Conservation (phyloP, 352 stramenopile genomes). For the Globisporangium canariense region DNA sequence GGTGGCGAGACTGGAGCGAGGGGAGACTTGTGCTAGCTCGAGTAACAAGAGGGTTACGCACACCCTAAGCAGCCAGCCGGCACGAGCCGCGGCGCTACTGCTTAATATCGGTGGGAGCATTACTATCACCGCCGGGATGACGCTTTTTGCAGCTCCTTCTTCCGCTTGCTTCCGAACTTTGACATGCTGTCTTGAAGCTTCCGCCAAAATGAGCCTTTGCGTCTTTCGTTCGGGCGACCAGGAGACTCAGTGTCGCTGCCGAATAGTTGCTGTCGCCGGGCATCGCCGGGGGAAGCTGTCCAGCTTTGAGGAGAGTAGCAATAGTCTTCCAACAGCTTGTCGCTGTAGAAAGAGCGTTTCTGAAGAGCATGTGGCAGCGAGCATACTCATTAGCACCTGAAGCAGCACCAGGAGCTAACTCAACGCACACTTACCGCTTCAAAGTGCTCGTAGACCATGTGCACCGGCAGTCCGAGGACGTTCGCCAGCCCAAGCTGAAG, state of each 20-base stretch:
- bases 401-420: not conserved
- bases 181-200: constrained; percentile 70
- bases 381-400: not conserved
- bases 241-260: constrained; percentile 60
- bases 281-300: constrained; percentile 69
- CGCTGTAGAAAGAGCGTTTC: constrained; percentile 77
- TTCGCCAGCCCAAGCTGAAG: constrained; percentile 78
- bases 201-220: constrained; percentile 59
- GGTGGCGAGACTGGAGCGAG: too few species aligned
- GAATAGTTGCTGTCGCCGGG: constrained; percentile 67
- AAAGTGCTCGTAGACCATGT: constrained; percentile 73
- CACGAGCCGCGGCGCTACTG: too few species aligned
- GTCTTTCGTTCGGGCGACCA: constrained; percentile 24
- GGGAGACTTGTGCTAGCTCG: too few species aligned
- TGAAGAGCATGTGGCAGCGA: constrained; percentile 15
- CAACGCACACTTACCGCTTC: constrained; percentile 44
- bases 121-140: constrained; percentile 1
- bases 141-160: constrained; percentile 18
- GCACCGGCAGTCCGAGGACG: constrained; percentile 57
- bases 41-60: too few species aligned
- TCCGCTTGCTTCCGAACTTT: constrained; percentile 61
- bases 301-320: constrained; percentile 84
- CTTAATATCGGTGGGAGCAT: not conserved
- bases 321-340: constrained; percentile 80
- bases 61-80: too few species aligned